Percentiles rank a stretch among this genome's conserved stretches.
phyloP scores from a whole-genome alignment of 495 filamentous ascomycete species.

The Pyrenula massariospora region DNA sequence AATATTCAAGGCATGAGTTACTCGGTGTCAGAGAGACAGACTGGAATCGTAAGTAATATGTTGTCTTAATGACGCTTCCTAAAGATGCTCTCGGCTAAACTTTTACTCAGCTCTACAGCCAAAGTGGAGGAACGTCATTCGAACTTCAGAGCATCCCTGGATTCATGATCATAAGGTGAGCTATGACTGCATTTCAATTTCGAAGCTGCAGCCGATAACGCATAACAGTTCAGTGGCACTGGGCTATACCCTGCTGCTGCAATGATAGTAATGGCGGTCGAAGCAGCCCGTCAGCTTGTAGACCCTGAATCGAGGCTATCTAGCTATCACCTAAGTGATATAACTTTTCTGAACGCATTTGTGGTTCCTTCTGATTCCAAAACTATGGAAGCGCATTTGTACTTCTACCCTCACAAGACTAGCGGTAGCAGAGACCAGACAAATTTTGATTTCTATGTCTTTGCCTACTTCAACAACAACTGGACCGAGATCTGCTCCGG shows the following conservation, averaged over 20 bases:
- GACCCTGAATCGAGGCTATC: background rate
- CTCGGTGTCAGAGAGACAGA: slow-evolving; percentile 17
- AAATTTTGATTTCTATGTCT: slow-evolving; percentile 13
- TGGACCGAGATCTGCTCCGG: slow-evolving; percentile 14
- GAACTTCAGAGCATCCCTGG: slow-evolving; percentile 29
- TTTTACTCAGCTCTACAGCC: too few relatives aligned
- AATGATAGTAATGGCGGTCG: slow-evolving; percentile 26
- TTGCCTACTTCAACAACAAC: slow-evolving; percentile 19
- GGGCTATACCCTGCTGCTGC: slow-evolving; percentile 27
- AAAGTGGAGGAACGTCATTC: slow-evolving; percentile 27
- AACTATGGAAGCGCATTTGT: slow-evolving; percentile 11
- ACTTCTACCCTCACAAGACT: background rate
- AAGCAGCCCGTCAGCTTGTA: slow-evolving; percentile 19
- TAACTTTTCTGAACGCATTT: slow-evolving; percentile 19
- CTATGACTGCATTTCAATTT: too few relatives aligned
- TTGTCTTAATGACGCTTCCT: too few relatives aligned
- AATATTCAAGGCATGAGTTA: slow-evolving; percentile 20
- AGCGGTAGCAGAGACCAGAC: slow-evolving; percentile 12
- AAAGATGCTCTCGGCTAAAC: too few relatives aligned
- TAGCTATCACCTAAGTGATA: slow-evolving; percentile 15
- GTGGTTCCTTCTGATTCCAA: slow-evolving; percentile 19
- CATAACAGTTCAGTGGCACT: slow-evolving; percentile 18
- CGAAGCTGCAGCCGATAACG: too few relatives aligned
- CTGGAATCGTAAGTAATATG: too few relatives aligned
- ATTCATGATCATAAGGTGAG: slow-evolving; percentile 26